Conservation (phyloP, 1,284 basidiomycete species). For the Coniferiporia weirii region DNA sequence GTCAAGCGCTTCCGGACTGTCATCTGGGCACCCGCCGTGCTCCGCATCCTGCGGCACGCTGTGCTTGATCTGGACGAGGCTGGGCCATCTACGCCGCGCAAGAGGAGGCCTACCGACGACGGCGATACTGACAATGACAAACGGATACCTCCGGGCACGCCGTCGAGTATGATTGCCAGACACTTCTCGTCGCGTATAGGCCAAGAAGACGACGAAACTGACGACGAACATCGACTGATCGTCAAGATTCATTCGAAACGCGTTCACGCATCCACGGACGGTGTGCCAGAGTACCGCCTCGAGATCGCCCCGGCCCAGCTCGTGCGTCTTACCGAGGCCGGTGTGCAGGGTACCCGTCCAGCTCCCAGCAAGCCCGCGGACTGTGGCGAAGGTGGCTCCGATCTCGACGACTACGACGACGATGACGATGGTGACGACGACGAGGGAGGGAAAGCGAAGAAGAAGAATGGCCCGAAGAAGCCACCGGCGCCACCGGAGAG, state of each 20-base stretch:
- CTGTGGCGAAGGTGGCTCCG: constrained; percentile 25
- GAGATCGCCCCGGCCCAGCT: constrained; percentile 62
- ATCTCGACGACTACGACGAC: constrained; percentile 1
- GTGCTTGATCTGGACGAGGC: constrained; percentile 40
- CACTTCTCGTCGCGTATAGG: constrained; percentile 48
- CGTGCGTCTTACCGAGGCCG: constrained; percentile 56
- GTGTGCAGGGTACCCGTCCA: constrained; percentile 55
- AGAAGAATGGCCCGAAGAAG: constrained; percentile 33
- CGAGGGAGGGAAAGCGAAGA: constrained; percentile 28
- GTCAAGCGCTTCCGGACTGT: constrained; percentile 74
- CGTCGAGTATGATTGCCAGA: constrained; percentile 50
- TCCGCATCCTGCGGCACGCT: constrained; percentile 59
- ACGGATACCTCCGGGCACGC: constrained; percentile 36
- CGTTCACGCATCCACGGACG: constrained; percentile 61
- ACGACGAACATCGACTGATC: constrained; percentile 31
- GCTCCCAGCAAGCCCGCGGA: constrained; percentile 32
- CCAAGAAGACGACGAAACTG: constrained; percentile 25
- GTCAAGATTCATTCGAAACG: constrained; percentile 42
- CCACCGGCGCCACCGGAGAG: constrained; percentile 42
- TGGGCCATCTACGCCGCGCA: constrained; percentile 38
- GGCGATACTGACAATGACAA: not conserved
- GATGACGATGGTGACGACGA: constrained; percentile 31
- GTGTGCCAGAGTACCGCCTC: constrained; percentile 65
- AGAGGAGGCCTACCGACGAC: constrained; percentile 26
- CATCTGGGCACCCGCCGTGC: constrained; percentile 64